Evolutionary conservation across 306 rosid genomes (phyloP).

Genomic region (Parietaria judaica): DNA sequence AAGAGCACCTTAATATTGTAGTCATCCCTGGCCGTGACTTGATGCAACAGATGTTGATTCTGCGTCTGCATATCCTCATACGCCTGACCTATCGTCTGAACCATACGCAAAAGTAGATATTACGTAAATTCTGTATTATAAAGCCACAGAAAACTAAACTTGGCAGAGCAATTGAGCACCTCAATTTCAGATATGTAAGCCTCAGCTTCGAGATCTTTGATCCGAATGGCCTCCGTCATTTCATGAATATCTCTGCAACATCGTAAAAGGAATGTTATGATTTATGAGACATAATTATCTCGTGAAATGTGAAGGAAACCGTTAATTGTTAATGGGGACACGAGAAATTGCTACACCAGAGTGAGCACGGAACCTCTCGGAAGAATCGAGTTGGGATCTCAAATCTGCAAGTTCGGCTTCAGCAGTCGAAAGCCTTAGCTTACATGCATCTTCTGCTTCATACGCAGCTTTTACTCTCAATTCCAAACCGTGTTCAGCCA

Average conservation of each 20-base stretch:
- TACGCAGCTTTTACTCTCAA: conserved; percentile 91
- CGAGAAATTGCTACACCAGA: too few species aligned
- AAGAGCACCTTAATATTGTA: conserved; percentile 75
- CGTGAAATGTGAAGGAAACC: too few species aligned
- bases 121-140: background rate
- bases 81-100: conserved; percentile 95
- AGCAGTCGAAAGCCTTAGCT: conserved; percentile 73
- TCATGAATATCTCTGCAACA: conserved; percentile 62
- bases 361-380: conserved; percentile 52
- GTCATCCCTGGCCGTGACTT: conserved; percentile 92
- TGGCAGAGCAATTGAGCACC: conserved; percentile 31
- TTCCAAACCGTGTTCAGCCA: conserved; percentile 88
- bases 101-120: conserved; percentile 13
- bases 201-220: conserved; percentile 81
- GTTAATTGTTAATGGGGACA: too few species aligned
- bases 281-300: background rate
- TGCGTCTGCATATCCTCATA: conserved; percentile 99
- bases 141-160: background rate
- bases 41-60: conserved; percentile 79
- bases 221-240: conserved; percentile 70
- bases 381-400: conserved; percentile 57
- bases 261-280: conserved; percentile 13
- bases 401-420: conserved; percentile 75
- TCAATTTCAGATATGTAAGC: conserved; percentile 93
- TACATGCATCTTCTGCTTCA: conserved; percentile 95